Evolutionary conservation across 441 rosid species (phyloP), one percentile per base, ranked within the genome.

Genomic region (Adansonia rubrostipa): DNA sequence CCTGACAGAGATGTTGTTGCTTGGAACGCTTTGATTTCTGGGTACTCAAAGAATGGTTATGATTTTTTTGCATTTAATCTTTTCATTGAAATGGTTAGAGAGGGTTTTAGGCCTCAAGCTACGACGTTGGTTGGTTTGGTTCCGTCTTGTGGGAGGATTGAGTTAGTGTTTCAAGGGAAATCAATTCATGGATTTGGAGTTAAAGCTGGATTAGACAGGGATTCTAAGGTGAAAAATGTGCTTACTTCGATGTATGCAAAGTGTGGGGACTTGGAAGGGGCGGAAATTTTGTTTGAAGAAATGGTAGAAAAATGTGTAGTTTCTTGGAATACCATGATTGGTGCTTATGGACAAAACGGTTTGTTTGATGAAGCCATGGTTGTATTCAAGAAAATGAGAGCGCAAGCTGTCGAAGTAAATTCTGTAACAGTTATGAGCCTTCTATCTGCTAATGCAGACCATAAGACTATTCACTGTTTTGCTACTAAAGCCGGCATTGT

Each of bases 11-110:
- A 94, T 82, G 81, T 80, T 6, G 91, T 94, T 72, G 81, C 90
- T 75, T 94, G 98, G 98, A 94, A 94, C 68, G 94, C 94, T 14
- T 78, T 92, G 78, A 91, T 94, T 65, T 89, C 89, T 79, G 98
- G 96, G 69, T 92, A 86, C 60, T 91, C 98, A 3, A 78, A 90
- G 47, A 90, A 87, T 50, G 91, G 95, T 19, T 82, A 60, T 60
- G 89, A 83, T 61, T 68, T 50, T 57, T 61, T 81, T 20, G 93
- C 92, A 3, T 80, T 90, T 82, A 58, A 75, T 72, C 75, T 81
- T 15, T 90, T 92, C 80, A 77, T 84, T 19, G 80, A 77, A 60
- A 88, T 94, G 91, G 80, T 88, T 81, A 81, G 84, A 80, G 83
- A 85, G 74, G 96, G 95, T 4, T 84, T 90, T 77, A 58, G 24